Evolutionary conservation across 2,329 filamentous ascomycete genomes (phyloP), one percentile per base, ranked within the genome.

Genomic region (Cercospora sojina): DNA sequence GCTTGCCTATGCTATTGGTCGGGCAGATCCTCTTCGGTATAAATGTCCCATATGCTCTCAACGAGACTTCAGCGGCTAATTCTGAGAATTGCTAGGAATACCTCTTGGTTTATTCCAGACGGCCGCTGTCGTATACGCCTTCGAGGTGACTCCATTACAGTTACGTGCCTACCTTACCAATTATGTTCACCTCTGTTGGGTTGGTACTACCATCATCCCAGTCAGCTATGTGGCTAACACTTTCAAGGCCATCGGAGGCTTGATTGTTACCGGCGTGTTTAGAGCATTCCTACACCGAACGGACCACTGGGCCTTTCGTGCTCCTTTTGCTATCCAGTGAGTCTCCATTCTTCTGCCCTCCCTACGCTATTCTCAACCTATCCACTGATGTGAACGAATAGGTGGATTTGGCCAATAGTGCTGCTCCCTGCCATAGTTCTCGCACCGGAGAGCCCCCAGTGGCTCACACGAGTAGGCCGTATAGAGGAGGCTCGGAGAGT

Each of bases 231-330:
- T 20, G 41, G 41, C 18, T n/a, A n/a, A 47, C 41, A 47, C 18
- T 16, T 25, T 83, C 13, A n/a, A 47, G 41, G 41, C 41, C 41
- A 47, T 87, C 73, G 85, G 85, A 18, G 73, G 77, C n/a, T 86
- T 87, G 71, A 85, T 87, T 64, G 85, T 87, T 18, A 82, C 79
- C 23, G 84, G 77, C 18, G 58, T 61, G 5, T 35, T 66, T 5
- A 31, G 64, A 32, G 59, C 49, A n/a, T n/a, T 29, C 3, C 27
- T 66, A 9, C 31, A n/a, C 5, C 35, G 25, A 10, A 55, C 16
- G 10, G 56, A 38, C 25, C 27, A 51, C 10, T 62, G 64, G 64
- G 31, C 64, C 31, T 66, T 67, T 78, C 69, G 77, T 5, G 78
- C 80, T 53, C 83, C 63, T 73, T 85, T 59, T 57, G 73, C 66